These are phyloP conservation scores for Escallonia rubra DNA, from an alignment of 129 eudicot species.

Conservation along the genomic window DNA sequence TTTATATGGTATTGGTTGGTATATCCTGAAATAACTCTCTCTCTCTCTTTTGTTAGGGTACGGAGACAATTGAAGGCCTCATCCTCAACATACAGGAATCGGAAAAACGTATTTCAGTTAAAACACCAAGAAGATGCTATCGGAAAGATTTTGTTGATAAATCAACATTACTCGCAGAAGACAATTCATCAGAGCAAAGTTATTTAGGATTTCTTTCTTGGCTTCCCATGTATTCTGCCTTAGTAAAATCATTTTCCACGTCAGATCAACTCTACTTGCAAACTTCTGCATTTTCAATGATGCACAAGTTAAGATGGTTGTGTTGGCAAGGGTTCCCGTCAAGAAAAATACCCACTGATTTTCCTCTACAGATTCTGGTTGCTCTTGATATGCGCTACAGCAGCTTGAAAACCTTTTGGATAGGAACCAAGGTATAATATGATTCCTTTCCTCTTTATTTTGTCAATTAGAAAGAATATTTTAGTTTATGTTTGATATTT, in stretches of 20 bases:
- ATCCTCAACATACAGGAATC: neutral
- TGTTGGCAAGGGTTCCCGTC: conserved; percentile 3
- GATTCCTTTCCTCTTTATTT: no score
- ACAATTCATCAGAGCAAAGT: neutral
- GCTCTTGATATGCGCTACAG: no score
- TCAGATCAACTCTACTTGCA: neutral
- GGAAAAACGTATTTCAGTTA: neutral
- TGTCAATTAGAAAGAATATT: no score
- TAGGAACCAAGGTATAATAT: no score
- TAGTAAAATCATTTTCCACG: neutral
- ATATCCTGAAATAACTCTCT: neutral
- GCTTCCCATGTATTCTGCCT: neutral
- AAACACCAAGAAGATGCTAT: neutral
- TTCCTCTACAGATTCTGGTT: neutral
- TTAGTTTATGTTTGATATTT: no score
- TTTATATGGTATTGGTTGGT: neutral
- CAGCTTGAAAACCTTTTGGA: no score
- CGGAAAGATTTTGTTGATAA: neutral
- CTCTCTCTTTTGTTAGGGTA: conserved; percentile 5
- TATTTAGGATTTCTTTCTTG: neutral
- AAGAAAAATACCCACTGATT: neutral
- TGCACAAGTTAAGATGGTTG: conserved; percentile 14
- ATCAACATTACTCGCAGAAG: neutral
- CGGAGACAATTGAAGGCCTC: conserved; percentile 14
- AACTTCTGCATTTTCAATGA: conserved; percentile 14